phyloP scores from a whole-genome alignment of 495 filamentous ascomycete genomes.

The Aspergillus sparsus region DNA sequence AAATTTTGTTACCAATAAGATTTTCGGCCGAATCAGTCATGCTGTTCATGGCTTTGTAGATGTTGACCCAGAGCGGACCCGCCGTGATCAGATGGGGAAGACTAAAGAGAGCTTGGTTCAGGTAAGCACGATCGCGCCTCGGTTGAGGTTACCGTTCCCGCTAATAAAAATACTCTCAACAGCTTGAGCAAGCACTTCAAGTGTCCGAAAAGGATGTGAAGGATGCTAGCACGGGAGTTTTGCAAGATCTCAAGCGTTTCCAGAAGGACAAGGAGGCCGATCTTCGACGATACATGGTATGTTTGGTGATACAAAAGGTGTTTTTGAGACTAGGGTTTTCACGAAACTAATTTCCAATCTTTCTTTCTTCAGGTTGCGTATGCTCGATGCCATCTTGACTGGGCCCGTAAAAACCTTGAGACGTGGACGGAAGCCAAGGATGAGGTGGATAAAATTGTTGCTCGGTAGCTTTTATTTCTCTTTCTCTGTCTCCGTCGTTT shows the following conservation, averaged over 20 bases:
- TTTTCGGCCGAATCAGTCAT: slow-evolving; percentile 93
- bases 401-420: slow-evolving; percentile 96
- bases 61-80: slow-evolving; percentile 88
- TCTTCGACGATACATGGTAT: slow-evolving; percentile 91
- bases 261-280: slow-evolving; percentile 94
- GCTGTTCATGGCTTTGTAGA: slow-evolving; percentile 95
- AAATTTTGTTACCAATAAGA: slow-evolving; percentile 83
- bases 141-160: not conserved
- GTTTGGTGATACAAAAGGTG: slow-evolving; percentile 27
- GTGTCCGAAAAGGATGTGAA: slow-evolving; percentile 88
- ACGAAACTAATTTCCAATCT: slow-evolving; percentile 11
- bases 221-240: slow-evolving; percentile 80
- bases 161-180: slow-evolving; percentile 12
- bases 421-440: slow-evolving; percentile 93
- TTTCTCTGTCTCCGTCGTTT: not conserved
- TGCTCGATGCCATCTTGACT: slow-evolving; percentile 91
- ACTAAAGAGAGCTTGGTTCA: slow-evolving; percentile 74
- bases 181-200: slow-evolving; percentile 86
- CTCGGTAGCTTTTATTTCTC: slow-evolving; percentile 39
- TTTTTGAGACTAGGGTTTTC: no score
- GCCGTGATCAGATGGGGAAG: slow-evolving; percentile 92
- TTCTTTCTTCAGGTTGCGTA: slow-evolving; percentile 72
- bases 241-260: slow-evolving; percentile 88
- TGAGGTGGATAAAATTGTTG: slow-evolving; percentile 87
- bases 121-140: slow-evolving; percentile 37